Evolutionary conservation across 148 eudicot genomes (phyloP), one percentile per base, ranked within the genome.

Genomic region (Vaccinium macrocarpon): DNA sequence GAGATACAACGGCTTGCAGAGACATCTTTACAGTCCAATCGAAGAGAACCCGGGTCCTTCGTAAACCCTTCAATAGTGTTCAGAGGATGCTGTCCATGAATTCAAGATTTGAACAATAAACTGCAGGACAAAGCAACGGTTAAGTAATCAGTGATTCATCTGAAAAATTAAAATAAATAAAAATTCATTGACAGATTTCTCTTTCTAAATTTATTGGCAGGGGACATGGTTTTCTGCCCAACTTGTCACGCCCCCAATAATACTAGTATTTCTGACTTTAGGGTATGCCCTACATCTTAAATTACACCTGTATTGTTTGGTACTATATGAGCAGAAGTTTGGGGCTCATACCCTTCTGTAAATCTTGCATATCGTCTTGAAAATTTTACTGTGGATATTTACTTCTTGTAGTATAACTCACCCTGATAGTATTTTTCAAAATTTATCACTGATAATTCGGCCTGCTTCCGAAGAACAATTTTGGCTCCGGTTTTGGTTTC

Each of bases 51-150:
- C 2, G 68, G 64, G 1, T 64, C 32, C 71, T 29, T 27, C 1
- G 27, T 27, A 1, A 68, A 29, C 7, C 68, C 68, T 62, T 62
- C 1, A 7, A 25, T 0, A n/a, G 68, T 21, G 68, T 23, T 64
- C 71, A 64, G 38, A 68, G 38, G 38, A 27, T 9, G 18, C 5
- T 56, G 82, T 79, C 79, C 48, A 0, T 74, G 72, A 61, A 76
- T 59, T 78, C 57, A 42, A 83, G 81, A 46, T 83, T 76, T 76
- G 57, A 48, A 61, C 1, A 53, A 68, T 19, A 53, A 84, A 32
- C 38, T 35, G 38, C 27, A 32, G 86, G 86, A 84, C 86, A 84
- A 79, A 64, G 18, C 78, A 84, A 84, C 86, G 86, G 86, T 0
- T 79, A 53, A 79, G 78, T 64, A 62, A 78, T 32, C 82, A 84